These are phyloP conservation scores for Moesziomyces globuligerus DNA, from an alignment of 1,284 basidiomycete species.

Conservation along the genomic window DNA sequence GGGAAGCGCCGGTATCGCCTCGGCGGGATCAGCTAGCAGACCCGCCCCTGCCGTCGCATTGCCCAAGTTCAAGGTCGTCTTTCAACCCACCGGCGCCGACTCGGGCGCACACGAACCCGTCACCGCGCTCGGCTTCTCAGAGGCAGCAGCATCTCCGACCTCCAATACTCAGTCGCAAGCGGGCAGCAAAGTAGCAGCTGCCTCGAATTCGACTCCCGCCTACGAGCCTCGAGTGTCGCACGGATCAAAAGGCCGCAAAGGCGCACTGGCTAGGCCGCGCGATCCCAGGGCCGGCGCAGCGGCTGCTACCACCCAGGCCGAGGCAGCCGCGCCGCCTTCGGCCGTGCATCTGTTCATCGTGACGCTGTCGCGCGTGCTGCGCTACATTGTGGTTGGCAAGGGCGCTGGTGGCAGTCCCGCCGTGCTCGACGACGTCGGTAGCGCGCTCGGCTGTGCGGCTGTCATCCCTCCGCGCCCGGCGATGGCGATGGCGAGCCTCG, in stretches of 20 bases:
- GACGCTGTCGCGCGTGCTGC: constrained; percentile 83
- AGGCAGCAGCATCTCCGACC: constrained; percentile 58
- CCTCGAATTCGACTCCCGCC: constrained; percentile 6
- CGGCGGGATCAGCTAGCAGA: constrained; percentile 1
- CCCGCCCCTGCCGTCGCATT: constrained; percentile 46
- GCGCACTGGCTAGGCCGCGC: constrained; percentile 20
- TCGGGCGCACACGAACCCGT: constrained; percentile 77
- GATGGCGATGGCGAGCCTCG: background rate
- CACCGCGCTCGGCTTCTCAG: constrained; percentile 87
- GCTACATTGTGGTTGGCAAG: constrained; percentile 80
- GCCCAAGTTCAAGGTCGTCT: constrained; percentile 66
- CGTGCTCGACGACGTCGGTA: constrained; percentile 85
- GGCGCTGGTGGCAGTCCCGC: constrained; percentile 75
- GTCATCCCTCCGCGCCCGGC: constrained; percentile 36
- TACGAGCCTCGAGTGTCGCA: constrained; percentile 31
- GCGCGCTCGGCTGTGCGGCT: constrained; percentile 82
- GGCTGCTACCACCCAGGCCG: constrained; percentile 3
- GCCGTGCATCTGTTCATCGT: constrained; percentile 82
- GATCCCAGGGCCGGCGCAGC: constrained; percentile 13
- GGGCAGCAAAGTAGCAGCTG: constrained; percentile 1
- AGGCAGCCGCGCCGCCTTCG: constrained; percentile 22
- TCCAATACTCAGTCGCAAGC: background rate
- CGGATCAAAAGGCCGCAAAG: constrained; percentile 42
- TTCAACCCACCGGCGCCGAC: constrained; percentile 41
- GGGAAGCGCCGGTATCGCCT: constrained; percentile 35